Evolutionary conservation across 352 stramenopile species (phyloP), one percentile per base, ranked within the genome.

Genomic region (Albugo candida): DNA sequence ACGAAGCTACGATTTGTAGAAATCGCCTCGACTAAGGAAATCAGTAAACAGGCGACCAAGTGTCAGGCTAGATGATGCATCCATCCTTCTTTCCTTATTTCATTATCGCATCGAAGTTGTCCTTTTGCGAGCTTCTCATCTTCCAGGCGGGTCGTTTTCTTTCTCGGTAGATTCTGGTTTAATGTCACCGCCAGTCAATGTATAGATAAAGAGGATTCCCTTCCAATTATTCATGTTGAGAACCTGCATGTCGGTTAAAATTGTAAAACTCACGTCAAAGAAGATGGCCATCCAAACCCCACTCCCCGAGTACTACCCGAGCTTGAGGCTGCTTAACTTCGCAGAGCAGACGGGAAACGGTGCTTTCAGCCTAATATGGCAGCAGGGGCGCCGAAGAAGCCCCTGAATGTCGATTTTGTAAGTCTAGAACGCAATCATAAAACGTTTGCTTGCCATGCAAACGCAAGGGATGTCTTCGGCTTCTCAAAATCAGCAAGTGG

Each of bases 11-110:
- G 53, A 96, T 85, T 54, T 88, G 97, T 17, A 97, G 61, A 60
- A 98, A 94, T 5, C 95, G 94, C 14, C 95, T 71, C 56, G 72
- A 24, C n/a, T n/a, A n/a, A n/a, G n/a, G n/a, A n/a, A n/a, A 94
- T 99, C 16, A 98, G 66, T 56, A 99, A 99, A 58, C 95, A 99
- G 13, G 95, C 93, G 16, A 98, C 92, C 19, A 91, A 87, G 63
- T 99, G 95, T 24, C 95, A 65, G 16, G 80, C 89, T 27, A 89
- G 51, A 52, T 89, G 76, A 54, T 89, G 77, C 65, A 87, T 85
- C 78, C 79, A 95, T 6, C 76, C 91, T 45, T 94, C 68, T 60
- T n/a, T n/a, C 95, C 95, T 98, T 17, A 81, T 81, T 21, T 83
- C 60, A n/a, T n/a, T 58, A 92, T 92, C 37, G 95, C 95, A 56